These are phyloP conservation scores for Trichosporon asahii DNA, from an alignment of 1,284 basidiomycete genomes.

Conservation along the genomic window DNA sequence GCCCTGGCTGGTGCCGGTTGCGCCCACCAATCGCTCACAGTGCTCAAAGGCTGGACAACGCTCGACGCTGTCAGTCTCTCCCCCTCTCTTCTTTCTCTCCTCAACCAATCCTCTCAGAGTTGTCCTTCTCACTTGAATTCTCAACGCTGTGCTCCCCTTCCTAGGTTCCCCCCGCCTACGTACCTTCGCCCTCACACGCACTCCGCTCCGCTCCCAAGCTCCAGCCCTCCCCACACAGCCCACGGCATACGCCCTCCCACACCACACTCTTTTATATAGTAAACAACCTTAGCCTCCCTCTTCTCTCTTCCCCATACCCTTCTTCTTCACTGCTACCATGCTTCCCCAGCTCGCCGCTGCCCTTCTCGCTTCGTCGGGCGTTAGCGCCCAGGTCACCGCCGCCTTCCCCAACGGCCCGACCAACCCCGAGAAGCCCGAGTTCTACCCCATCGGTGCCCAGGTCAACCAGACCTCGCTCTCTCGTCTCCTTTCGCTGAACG, in stretches of 20 bases:
- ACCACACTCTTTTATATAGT: conserved; percentile 7
- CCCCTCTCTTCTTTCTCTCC: not conserved
- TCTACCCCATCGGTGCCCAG: conserved; percentile 40
- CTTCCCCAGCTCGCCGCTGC: conserved; percentile 16
- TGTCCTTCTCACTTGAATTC: not conserved
- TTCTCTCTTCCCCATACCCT: not conserved
- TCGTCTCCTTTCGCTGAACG: conserved; percentile 47
- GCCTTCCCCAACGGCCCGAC: conserved; percentile 47
- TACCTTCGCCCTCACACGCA: not conserved
- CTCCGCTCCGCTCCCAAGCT: not conserved
- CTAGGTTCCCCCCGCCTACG: not conserved
- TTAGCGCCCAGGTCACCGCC: conserved; percentile 36
- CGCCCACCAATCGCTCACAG: conserved; percentile 3
- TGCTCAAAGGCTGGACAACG: not conserved
- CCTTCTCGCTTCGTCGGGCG: conserved; percentile 18
- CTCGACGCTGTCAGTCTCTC: not conserved
- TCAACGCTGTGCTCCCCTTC: not conserved
- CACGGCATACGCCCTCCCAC: not conserved
- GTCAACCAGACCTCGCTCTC: conserved; percentile 50
- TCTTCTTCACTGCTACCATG: conserved; percentile 14
- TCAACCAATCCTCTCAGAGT: not conserved
- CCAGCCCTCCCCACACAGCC: not conserved
- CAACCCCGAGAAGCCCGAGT: conserved; percentile 46
- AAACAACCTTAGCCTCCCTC: not conserved
- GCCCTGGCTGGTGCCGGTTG: not conserved